Percentiles rank a stretch among this genome's conserved stretches.
Evolutionary conservation across 805 yeast species (phyloP).

Genomic region (Suhomyces kilbournensis): DNA sequence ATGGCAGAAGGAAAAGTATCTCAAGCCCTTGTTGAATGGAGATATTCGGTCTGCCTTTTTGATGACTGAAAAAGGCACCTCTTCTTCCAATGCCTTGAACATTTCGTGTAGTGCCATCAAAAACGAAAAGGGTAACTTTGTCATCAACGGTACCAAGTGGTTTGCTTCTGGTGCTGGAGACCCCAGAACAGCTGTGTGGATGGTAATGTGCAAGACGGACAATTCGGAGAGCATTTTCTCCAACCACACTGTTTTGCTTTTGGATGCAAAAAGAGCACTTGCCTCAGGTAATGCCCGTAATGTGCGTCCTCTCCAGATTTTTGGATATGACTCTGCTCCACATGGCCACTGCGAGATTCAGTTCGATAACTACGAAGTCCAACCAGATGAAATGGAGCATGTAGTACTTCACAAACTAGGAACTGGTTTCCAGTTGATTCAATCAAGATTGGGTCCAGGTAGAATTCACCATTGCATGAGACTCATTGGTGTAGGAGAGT

Average conservation of each 20-base stretch:
- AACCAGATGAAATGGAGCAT: slow-evolving; percentile 42
- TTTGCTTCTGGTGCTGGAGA: slow-evolving; percentile 72
- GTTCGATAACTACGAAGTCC: slow-evolving; percentile 49
- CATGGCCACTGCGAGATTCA: slow-evolving; percentile 66
- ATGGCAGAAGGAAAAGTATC: slow-evolving; percentile 43
- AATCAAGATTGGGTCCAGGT: slow-evolving; percentile 67
- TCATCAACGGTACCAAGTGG: slow-evolving; percentile 64
- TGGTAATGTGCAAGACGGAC: slow-evolving; percentile 51
- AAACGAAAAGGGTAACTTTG: slow-evolving; percentile 42
- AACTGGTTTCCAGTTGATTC: slow-evolving; percentile 60
- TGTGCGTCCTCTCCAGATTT: slow-evolving; percentile 50
- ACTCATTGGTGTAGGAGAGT: slow-evolving; percentile 58
- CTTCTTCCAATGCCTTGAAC: slow-evolving; percentile 62
- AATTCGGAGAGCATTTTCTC: slow-evolving; percentile 31
- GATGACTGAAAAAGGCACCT: slow-evolving; percentile 61
- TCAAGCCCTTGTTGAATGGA: slow-evolving; percentile 53
- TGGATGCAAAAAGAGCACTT: slow-evolving; percentile 50
- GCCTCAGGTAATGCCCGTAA: slow-evolving; percentile 48
- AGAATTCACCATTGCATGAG: slow-evolving; percentile 71
- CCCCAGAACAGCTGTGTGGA: slow-evolving; percentile 54
- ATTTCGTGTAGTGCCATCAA: slow-evolving; percentile 44
- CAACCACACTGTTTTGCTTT: slow-evolving; percentile 56
- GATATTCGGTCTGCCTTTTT: slow-evolving; percentile 58
- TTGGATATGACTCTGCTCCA: slow-evolving; percentile 68
- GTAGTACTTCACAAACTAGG: slow-evolving; percentile 44